A percentile compares a stretch with the other conserved stretches of the same genome.
phyloP scores from a whole-genome alignment of 2,329 filamentous ascomycete genomes.

The Phaeosphaeria sp. region DNA sequence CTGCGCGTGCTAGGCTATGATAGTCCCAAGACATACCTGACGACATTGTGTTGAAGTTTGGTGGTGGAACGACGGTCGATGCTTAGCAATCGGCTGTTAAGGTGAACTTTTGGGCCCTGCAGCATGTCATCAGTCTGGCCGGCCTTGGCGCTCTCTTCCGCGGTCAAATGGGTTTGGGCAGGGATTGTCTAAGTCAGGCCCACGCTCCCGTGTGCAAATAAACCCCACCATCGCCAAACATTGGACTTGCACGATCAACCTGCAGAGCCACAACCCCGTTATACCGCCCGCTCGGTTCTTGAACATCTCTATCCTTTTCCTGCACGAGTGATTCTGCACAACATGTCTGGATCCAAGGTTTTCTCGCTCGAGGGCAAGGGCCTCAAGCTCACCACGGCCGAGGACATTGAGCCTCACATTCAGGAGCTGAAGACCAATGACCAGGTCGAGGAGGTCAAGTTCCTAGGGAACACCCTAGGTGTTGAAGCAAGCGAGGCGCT shows the following conservation, averaged over 20 bases:
- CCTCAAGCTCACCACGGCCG: slow-evolving; percentile 88
- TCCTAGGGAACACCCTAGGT: slow-evolving; percentile 91
- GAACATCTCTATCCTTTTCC: slow-evolving; percentile 1
- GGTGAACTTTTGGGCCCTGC: slow-evolving; percentile 8
- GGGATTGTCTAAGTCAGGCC: slow-evolving; percentile 15
- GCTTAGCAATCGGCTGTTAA: slow-evolving; percentile 34
- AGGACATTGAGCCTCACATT: slow-evolving; percentile 85
- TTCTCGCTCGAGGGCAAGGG: slow-evolving; percentile 93
- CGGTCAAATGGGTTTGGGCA: slow-evolving; percentile 7
- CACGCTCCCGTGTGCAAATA: slow-evolving; percentile 17
- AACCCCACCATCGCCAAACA: slow-evolving; percentile 42
- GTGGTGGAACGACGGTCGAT: slow-evolving; percentile 18
- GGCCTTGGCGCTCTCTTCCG: slow-evolving; percentile 30
- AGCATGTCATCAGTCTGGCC: slow-evolving; percentile 26
- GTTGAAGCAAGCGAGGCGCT: slow-evolving; percentile 86
- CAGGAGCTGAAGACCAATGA: slow-evolving; percentile 72
- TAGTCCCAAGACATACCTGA: slow-evolving; percentile 29
- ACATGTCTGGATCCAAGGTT: slow-evolving; percentile 63
- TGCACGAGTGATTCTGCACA: slow-evolving; percentile 3
- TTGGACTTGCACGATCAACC: slow-evolving; percentile 11
- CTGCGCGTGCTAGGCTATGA: not conserved
- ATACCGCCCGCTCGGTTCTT: slow-evolving; percentile 1
- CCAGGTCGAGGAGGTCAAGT: slow-evolving; percentile 82
- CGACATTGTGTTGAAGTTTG: slow-evolving; percentile 36
- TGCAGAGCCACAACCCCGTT: not conserved